Base-by-base conservation (phyloP, 148 eudicot species). In the Nyssa sinensis region DNA sequence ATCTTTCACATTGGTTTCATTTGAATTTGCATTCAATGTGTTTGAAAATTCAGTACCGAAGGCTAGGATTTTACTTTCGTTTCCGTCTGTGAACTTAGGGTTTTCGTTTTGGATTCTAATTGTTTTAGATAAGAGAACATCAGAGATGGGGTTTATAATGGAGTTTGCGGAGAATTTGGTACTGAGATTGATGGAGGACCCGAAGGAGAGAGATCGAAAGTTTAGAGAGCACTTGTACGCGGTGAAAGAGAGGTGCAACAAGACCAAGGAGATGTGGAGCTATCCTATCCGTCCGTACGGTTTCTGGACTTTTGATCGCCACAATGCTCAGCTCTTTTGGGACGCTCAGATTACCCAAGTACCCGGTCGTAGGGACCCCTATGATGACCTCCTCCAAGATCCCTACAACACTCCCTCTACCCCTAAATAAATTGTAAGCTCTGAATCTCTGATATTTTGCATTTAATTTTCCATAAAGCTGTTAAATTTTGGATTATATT, bases 341-440 rank as follows among this genome's bases (percentile, higher is more conserved):
- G 98, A 94, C 80, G 86, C 95, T 64, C 98, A 94, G 86, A 94
- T 94, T 69, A 94, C 92, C 84, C 91, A 94, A 75, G 98, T 79
- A 5, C 64, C 84, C 23, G 98, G 98, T 68, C 97, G 98, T 5
- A 84, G 94, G 63, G 97, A 94, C 81, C 98, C 98, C 31, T 91
- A 90, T 71, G 97, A 94, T 75, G 97, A 91, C 83, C 85, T 90
- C 33, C 94, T 93, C 31, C 87, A 85, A 55, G 86, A 37, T n/a
- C n/a, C n/a, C n/a, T n/a, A 81, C 29, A 58, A 39, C 61, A 72
- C n/a, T n/a, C n/a, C n/a, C n/a, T n/a, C 71, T 24, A 49, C 82
- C 72, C 64, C 87, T 31, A 80, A 81, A 75, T 84, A 74, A 80
- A 35, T n/a, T 37, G 86, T 83, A 64, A 74, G 83, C 25, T 67